Conservation (phyloP, 2,329 filamentous ascomycete genomes). For the Aspergillus vadensis region DNA sequence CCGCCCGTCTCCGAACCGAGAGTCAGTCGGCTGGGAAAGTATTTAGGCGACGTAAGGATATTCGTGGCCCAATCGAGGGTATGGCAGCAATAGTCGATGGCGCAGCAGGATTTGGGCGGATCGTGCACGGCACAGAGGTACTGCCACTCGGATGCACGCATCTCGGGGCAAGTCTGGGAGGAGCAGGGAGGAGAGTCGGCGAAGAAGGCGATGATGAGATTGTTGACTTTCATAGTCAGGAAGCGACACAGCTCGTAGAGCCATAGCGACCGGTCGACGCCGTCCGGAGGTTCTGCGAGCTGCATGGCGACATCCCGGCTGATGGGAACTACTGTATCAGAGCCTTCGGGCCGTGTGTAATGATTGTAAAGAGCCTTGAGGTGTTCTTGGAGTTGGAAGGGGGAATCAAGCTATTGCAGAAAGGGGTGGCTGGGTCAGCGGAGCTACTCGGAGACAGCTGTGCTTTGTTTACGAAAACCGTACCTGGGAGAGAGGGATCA, state of each 20-base stretch:
- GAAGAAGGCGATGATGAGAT: conserved; percentile 87
- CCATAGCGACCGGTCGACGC: conserved; percentile 86
- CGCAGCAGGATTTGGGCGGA: conserved; percentile 93
- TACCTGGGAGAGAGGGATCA: conserved; percentile 83
- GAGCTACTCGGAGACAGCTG: conserved; percentile 2
- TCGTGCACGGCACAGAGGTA: conserved; percentile 98
- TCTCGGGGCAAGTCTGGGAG: conserved; percentile 86
- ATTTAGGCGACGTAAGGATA: conserved; percentile 88
- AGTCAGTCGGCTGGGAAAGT: conserved; percentile 83
- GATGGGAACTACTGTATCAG: conserved; percentile 68
- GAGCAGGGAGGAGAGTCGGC: conserved; percentile 89
- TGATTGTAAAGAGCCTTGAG: conserved; percentile 87
- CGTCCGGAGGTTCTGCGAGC: conserved; percentile 76
- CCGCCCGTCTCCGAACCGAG: conserved; percentile 53
- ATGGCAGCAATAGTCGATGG: conserved; percentile 98
- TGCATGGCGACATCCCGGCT: conserved; percentile 72
- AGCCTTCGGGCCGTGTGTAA: conserved; percentile 65
- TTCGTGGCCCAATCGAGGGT: conserved; percentile 98
- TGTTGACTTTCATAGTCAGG: conserved; percentile 91
- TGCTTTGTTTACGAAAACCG: conserved; percentile 26
- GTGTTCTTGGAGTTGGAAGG: conserved; percentile 96
- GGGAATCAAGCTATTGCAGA: conserved; percentile 77
- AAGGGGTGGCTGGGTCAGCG: conserved; percentile 15
- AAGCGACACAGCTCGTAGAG: conserved; percentile 97
- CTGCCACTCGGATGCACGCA: conserved; percentile 99